Evolutionary conservation across 768 basidiomycete species (phyloP), one percentile per base, ranked within the genome.

Genomic region (Pleurotus pulmonarius): DNA sequence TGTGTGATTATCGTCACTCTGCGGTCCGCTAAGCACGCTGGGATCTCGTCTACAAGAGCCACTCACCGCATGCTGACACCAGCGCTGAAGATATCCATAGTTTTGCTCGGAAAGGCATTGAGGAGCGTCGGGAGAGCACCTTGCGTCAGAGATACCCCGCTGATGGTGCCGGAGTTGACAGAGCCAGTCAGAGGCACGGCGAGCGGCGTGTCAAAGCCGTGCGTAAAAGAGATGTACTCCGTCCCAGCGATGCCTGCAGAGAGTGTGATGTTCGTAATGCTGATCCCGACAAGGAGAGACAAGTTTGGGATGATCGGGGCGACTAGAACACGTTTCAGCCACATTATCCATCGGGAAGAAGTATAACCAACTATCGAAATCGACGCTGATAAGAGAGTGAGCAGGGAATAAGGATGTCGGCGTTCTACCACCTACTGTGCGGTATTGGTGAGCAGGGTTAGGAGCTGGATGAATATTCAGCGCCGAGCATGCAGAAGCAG

Each of bases 161-260:
- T 39, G 51, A 53, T 53, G 7, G 18, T 53, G 18, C 51, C 51
- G 2, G 51, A 53, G 18, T 53, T 53, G 18, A 41, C 39, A 25
- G 38, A 41, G n/a, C 51, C 51, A 13, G 51, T 26, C 4, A 38
- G 18, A 20, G 51, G 51, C 8, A 41, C 51, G 3, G 51, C 37
- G 15, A 53, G 51, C 16, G 51, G 51, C 3, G 51, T 53, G 12
- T 53, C 51, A 24, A 53, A 53, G 9, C 20, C 41, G 5, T 53
- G 51, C 11, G 39, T 15, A 11, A 53, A 39, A 5, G 51, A 24
- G 15, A 53, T 20, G n/a, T 53, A 53, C 41, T 53, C 51, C 4
- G 39, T 41, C 3, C 51, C 39, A 11, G 20, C 4, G 8, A 53
- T 29, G 2, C 51, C 39, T n/a, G 51, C 51, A 29, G 51, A 53